Percentiles rank a stretch among this genome's conserved stretches.
These are phyloP conservation scores for Cryphonectria japonica DNA, from an alignment of 2,329 filamentous ascomycete genomes.

Conservation along the genomic window DNA sequence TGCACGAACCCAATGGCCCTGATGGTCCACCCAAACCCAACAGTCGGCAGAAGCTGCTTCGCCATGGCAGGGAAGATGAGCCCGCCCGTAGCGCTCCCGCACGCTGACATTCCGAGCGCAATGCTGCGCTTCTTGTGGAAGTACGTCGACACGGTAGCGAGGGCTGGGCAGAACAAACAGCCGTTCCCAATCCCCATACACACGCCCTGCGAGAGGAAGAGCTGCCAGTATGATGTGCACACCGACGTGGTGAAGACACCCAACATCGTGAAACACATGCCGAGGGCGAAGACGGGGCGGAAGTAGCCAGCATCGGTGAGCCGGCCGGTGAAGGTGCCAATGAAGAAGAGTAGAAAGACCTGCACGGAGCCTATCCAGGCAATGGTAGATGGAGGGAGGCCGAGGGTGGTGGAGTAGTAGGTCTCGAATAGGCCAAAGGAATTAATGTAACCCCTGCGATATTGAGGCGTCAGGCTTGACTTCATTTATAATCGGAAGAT, in stretches of 20 bases:
- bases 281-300: constrained; percentile 45
- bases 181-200: constrained; percentile 62
- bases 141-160: constrained; percentile 70
- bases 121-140: constrained; percentile 61
- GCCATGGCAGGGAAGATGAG: constrained; percentile 63
- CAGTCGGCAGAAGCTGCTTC: constrained; percentile 55
- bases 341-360: constrained; percentile 59
- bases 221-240: constrained; percentile 56
- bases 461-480: neutral
- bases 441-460: constrained; percentile 54
- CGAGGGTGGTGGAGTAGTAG: constrained; percentile 51
- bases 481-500: neutral
- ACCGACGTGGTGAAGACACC: constrained; percentile 53
- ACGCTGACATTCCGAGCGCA: constrained; percentile 64
- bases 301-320: constrained; percentile 59
- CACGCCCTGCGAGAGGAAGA: constrained; percentile 59
- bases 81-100: constrained; percentile 63
- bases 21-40: constrained; percentile 64
- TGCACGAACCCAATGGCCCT: constrained; percentile 65
- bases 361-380: constrained; percentile 60
- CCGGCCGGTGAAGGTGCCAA: constrained; percentile 57
- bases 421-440: constrained; percentile 61
- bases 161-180: constrained; percentile 65
- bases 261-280: constrained; percentile 46
- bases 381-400: constrained; percentile 48